A percentile compares a stretch with the other conserved stretches of the same genome.
Evolutionary conservation across 495 filamentous ascomycete genomes (phyloP).

Genomic region (Neurospora hispaniola): DNA sequence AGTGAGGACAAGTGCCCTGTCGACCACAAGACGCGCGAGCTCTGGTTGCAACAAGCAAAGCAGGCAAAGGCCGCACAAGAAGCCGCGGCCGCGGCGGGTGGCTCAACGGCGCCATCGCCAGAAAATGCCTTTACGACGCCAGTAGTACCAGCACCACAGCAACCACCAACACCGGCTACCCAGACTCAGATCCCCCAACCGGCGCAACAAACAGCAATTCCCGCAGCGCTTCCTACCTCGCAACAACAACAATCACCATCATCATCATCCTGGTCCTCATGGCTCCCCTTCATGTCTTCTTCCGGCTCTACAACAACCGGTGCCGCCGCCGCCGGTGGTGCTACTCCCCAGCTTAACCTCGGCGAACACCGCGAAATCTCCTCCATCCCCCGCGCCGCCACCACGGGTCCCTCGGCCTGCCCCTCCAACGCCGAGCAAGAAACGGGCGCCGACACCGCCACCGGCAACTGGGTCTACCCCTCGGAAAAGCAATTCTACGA

Average conservation of each 20-base stretch:
- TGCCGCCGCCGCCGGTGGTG: slow-evolving; percentile 6
- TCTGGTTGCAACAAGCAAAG: slow-evolving; percentile 54
- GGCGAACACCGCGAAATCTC: slow-evolving; percentile 63
- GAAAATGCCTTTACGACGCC: slow-evolving; percentile 14
- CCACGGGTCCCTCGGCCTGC: slow-evolving; percentile 32
- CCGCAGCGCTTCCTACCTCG: neutral
- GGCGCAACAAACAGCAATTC: slow-evolving; percentile 2
- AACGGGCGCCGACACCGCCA: slow-evolving; percentile 50
- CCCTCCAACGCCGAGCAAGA: slow-evolving; percentile 64
- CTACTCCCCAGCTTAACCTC: neutral
- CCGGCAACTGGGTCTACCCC: slow-evolving; percentile 93
- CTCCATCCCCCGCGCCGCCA: slow-evolving; percentile 62
- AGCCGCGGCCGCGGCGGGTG: neutral
- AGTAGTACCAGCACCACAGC: neutral
- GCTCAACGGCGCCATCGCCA: neutral
- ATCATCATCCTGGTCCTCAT: slow-evolving; percentile 18
- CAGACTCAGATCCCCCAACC: neutral
- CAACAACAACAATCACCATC: neutral
- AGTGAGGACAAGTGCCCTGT: slow-evolving; percentile 60
- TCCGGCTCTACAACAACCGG: slow-evolving; percentile 10
- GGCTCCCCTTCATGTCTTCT: slow-evolving; percentile 15
- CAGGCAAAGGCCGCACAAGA: slow-evolving; percentile 11
- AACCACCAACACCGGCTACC: neutral
- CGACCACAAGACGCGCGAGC: slow-evolving; percentile 72
- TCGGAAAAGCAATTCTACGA: slow-evolving; percentile 94